Percentiles rank a stretch among this genome's conserved stretches.
phyloP scores from a whole-genome alignment of 495 filamentous ascomycete genomes.

The Aspergillus incahuasiensis region DNA sequence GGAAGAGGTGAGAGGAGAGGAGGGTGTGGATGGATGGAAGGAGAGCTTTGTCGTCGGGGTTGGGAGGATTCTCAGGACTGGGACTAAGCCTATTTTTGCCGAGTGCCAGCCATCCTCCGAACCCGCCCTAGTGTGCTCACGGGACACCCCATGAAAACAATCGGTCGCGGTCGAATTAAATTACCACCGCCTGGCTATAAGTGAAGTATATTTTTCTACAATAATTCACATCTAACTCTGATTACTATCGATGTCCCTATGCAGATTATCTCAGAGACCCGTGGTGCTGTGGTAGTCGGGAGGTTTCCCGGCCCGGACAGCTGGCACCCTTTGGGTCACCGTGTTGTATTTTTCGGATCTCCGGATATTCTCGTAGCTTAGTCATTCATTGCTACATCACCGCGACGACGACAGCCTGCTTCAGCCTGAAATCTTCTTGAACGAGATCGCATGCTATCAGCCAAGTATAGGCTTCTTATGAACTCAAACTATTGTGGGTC shows the following conservation, averaged over 20 bases:
- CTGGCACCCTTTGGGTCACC: constrained; percentile 19
- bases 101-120: constrained; percentile 41
- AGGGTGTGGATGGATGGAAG: constrained; percentile 48
- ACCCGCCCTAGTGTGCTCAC: constrained; percentile 41
- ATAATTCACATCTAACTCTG: constrained; percentile 1
- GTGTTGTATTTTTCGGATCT: constrained; percentile 35
- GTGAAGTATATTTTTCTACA: not conserved
- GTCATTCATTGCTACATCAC: constrained; percentile 17
- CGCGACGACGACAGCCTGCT: not conserved
- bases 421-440: not conserved
- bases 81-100: constrained; percentile 44
- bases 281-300: constrained; percentile 3
- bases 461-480: too few relatives aligned
- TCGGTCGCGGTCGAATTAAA: not conserved
- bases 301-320: constrained; percentile 23
- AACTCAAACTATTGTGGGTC: too few relatives aligned
- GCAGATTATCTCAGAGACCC: not conserved
- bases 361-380: constrained; percentile 32
- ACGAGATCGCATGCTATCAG: not conserved
- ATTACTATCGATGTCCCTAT: not conserved
- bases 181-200: not conserved
- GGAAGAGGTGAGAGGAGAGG: constrained; percentile 44
- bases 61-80: constrained; percentile 44
- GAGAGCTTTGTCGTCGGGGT: constrained; percentile 55
- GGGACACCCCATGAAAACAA: constrained; percentile 19